These are phyloP conservation scores for Boletus tylopilopsis DNA, from an alignment of 768 basidiomycete genomes.

Conservation along the genomic window DNA sequence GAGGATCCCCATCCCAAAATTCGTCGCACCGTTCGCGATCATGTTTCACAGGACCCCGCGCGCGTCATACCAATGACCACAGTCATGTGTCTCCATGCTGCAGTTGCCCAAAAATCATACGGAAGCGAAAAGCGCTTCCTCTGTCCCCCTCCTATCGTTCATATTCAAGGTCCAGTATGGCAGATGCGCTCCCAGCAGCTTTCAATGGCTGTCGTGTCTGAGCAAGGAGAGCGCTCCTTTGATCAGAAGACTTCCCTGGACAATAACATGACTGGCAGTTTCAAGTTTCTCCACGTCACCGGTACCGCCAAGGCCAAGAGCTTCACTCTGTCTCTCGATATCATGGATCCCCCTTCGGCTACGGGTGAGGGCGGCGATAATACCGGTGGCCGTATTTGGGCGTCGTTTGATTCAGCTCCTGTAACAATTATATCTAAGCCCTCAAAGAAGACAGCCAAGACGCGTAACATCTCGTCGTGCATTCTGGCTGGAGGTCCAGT, in stretches of 20 bases:
- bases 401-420: conserved; percentile 86
- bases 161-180: conserved; percentile 86
- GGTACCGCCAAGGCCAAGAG: conserved; percentile 88
- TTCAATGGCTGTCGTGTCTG: conserved; percentile 82
- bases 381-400: conserved; percentile 71
- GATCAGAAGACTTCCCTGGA: conserved; percentile 84
- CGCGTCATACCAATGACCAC: conserved; percentile 87
- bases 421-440: conserved; percentile 96
- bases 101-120: conserved; percentile 94
- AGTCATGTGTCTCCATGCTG: conserved; percentile 85
- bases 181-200: conserved; percentile 79
- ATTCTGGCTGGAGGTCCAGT: conserved; percentile 88
- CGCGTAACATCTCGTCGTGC: conserved; percentile 86
- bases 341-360: conserved; percentile 67
- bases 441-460: conserved; percentile 95
- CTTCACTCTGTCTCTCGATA: conserved; percentile 82
- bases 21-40: conserved; percentile 79
- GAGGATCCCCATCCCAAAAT: conserved; percentile 73
- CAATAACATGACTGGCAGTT: conserved; percentile 80
- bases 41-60: conserved; percentile 69
- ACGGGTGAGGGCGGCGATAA: conserved; percentile 36
- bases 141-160: conserved; percentile 89
- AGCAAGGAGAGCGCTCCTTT: conserved; percentile 77
- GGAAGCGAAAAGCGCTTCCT: conserved; percentile 94
- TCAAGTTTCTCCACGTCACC: conserved; percentile 89